Conservation (phyloP, 2,329 filamentous ascomycete species). For the Aspergillus brunneoviolaceus region DNA sequence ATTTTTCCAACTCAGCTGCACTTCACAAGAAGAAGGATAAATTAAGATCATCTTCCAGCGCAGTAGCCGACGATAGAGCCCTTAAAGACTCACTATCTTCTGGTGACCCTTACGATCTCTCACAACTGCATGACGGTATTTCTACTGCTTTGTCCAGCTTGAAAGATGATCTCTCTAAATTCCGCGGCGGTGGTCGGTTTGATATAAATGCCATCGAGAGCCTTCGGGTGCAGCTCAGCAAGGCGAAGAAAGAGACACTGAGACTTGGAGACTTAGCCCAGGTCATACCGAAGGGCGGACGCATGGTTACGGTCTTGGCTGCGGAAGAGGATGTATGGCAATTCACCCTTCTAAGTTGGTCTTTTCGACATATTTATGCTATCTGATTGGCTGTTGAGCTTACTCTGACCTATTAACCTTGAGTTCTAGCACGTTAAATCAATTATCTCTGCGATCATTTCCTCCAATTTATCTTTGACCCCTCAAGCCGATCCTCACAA, state of each 20-base stretch:
- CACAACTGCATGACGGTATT: constrained; percentile 57
- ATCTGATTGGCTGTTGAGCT: neutral
- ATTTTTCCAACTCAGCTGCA: constrained; percentile 45
- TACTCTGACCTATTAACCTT: neutral
- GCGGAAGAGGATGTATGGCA: constrained; percentile 62
- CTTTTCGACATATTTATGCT: no score
- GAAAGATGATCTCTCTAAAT: constrained; percentile 61
- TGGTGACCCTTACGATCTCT: constrained; percentile 62
- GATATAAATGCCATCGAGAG: constrained; percentile 62
- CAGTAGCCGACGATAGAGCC: constrained; percentile 29
- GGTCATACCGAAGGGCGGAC: constrained; percentile 63
- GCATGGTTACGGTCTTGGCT: constrained; percentile 61
- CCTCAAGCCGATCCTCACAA: constrained; percentile 46
- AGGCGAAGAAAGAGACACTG: constrained; percentile 52
- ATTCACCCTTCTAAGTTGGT: neutral
- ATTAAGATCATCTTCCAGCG: constrained; percentile 45
- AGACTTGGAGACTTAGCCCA: constrained; percentile 64
- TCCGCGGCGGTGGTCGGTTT: constrained; percentile 62
- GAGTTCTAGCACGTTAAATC: constrained; percentile 46
- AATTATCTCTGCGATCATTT: constrained; percentile 43
- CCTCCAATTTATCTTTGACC: constrained; percentile 44
- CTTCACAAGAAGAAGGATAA: constrained; percentile 57
- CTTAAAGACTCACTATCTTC: constrained; percentile 33
- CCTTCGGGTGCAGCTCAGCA: constrained; percentile 59
- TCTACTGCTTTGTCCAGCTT: constrained; percentile 55